Conservation (phyloP, 2,329 filamentous ascomycete genomes). For the Calonectria pseudoturangicola region DNA sequence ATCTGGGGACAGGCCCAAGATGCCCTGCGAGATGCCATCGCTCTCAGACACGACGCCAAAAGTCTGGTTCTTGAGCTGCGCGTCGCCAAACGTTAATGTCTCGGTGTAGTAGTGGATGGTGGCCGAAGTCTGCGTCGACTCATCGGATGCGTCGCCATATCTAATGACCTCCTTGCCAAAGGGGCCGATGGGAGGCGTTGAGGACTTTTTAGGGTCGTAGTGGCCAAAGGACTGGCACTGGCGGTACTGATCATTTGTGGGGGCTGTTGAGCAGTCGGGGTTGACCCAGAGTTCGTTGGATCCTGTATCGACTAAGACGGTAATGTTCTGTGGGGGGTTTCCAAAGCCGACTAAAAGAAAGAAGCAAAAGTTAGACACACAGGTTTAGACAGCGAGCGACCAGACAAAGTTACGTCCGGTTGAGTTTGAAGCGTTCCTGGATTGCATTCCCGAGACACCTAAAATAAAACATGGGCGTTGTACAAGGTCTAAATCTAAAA, state of each 20-base stretch:
- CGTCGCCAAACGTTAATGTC: slow-evolving; percentile 66
- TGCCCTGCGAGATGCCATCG: slow-evolving; percentile 69
- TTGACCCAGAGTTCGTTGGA: slow-evolving; percentile 75
- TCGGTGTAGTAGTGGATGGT: slow-evolving; percentile 68
- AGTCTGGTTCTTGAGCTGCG: slow-evolving; percentile 65
- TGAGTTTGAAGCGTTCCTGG: not conserved
- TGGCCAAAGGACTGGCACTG: slow-evolving; percentile 65
- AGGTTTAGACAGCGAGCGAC: not conserved
- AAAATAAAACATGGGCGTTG: slow-evolving; percentile 3
- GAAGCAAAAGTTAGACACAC: slow-evolving; percentile 6
- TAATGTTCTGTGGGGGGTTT: slow-evolving; percentile 64
- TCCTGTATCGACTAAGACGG: slow-evolving; percentile 70
- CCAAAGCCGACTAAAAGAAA: slow-evolving; percentile 64
- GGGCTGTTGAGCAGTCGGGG: slow-evolving; percentile 66
- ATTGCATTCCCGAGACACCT: slow-evolving; percentile 19
- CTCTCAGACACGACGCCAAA: slow-evolving; percentile 69
- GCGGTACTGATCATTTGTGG: slow-evolving; percentile 55
- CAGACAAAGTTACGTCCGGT: not conserved
- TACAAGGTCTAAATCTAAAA: not conserved
- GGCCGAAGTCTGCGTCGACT: slow-evolving; percentile 60
- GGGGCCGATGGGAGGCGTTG: slow-evolving; percentile 61
- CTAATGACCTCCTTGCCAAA: slow-evolving; percentile 61
- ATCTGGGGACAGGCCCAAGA: slow-evolving; percentile 70
- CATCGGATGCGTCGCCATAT: slow-evolving; percentile 63
- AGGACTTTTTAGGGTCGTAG: slow-evolving; percentile 66